These are phyloP conservation scores for Helenozyma rhizophorensis DNA, from an alignment of 805 yeast genomes.

Conservation along the genomic window DNA sequence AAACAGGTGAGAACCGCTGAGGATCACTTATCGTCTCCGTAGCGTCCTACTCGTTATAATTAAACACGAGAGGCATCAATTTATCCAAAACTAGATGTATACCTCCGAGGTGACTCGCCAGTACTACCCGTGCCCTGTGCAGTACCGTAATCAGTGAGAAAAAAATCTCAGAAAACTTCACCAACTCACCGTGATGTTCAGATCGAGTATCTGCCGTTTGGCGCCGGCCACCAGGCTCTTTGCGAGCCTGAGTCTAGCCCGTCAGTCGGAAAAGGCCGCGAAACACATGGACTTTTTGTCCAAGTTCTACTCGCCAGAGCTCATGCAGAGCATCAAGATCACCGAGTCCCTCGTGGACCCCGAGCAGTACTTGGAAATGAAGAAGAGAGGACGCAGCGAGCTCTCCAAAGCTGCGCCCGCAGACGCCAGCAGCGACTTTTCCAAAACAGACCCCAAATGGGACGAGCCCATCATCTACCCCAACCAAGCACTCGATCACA, in stretches of 20 bases:
- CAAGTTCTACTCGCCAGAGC: conserved; percentile 77
- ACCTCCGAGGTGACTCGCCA: too few species aligned
- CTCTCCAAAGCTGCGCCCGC: conserved; percentile 58
- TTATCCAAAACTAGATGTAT: too few species aligned
- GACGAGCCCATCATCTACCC: conserved; percentile 55
- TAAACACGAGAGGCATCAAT: too few species aligned
- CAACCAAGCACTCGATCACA: conserved; percentile 42
- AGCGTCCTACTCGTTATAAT: too few species aligned
- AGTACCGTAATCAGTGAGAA: too few species aligned
- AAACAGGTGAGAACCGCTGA: too few species aligned
- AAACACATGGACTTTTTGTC: conserved; percentile 54
- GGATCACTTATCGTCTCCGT: too few species aligned
- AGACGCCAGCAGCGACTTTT: conserved; percentile 63
- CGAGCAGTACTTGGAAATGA: conserved; percentile 44
- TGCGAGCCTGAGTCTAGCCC: conserved; percentile 1
- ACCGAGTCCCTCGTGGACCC: conserved; percentile 78
- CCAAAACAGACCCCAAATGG: conserved; percentile 70
- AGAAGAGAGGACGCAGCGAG: conserved; percentile 27
- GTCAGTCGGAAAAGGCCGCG: conserved; percentile 13
- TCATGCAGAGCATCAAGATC: conserved; percentile 73
- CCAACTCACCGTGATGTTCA: conserved; percentile 6
- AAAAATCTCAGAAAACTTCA: conserved; percentile 5
- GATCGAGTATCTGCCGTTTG: conserved; percentile 6
- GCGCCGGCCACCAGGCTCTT: conserved; percentile 3
- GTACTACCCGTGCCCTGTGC: too few species aligned